Conservation (phyloP, 1,284 basidiomycete genomes). For the Ustilago esculenta region DNA sequence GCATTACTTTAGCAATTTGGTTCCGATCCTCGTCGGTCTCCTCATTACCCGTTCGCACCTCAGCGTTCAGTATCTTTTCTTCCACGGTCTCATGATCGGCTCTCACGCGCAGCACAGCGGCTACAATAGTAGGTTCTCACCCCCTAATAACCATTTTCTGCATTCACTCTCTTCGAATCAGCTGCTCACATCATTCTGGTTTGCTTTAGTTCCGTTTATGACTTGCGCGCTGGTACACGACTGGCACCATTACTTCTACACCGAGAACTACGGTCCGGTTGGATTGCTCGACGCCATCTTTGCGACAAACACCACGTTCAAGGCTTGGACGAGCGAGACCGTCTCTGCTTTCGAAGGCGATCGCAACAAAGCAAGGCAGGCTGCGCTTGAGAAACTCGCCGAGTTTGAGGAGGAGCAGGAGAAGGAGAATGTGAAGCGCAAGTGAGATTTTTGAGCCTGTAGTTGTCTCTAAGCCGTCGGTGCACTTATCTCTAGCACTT, state of each 20-base stretch:
- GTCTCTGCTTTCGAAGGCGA: conserved; percentile 4
- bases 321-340: conserved; percentile 1
- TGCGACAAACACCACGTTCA: conserved; percentile 1
- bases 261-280: conserved; percentile 5
- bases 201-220: neutral
- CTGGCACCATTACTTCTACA: conserved; percentile 2
- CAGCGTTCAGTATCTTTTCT: conserved; percentile 3
- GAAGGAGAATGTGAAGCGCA: neutral
- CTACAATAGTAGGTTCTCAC: conserved; percentile 7
- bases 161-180: too few relatives aligned
- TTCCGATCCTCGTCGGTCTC: conserved; percentile 1
- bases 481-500: too few relatives aligned
- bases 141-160: too few relatives aligned
- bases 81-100: neutral
- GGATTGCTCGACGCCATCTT: conserved; percentile 3
- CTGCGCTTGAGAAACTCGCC: conserved; percentile 4
- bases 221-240: conserved; percentile 5
- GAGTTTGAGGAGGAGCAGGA: conserved; percentile 1
- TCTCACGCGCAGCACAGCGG: neutral
- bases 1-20: conserved; percentile 1
- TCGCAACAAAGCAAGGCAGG: conserved; percentile 1
- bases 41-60: neutral
- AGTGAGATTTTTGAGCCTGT: too few relatives aligned
- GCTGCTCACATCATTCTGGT: too few relatives aligned
- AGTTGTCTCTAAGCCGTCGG: too few relatives aligned